A percentile compares a stretch with the other conserved stretches of the same genome.
Conservation (phyloP, 73 alveolate genomes). For the Stentor coeruleus region DNA sequence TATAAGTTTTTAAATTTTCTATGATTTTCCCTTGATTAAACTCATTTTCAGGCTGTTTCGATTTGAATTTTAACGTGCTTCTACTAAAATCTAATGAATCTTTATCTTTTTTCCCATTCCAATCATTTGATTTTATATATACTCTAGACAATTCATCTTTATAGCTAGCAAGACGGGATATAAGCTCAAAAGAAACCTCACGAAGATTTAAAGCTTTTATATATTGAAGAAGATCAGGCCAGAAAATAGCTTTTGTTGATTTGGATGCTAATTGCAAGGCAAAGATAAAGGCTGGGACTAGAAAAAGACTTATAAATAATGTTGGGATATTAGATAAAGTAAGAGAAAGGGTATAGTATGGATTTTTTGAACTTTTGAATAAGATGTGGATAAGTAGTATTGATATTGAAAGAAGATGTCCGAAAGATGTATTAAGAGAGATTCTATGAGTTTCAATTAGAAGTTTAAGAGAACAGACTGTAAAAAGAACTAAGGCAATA, state of each 20-base stretch:
- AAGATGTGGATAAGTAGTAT: too few species aligned
- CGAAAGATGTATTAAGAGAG: too few species aligned
- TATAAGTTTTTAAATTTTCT: neutral
- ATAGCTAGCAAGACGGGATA: neutral
- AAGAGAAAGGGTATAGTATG: too few species aligned
- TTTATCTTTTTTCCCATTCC: neutral
- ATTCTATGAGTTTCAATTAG: too few species aligned
- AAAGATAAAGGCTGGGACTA: neutral
- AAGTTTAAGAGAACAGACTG: too few species aligned
- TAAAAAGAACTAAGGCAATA: too few species aligned
- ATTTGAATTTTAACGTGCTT: neutral
- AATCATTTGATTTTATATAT: neutral
- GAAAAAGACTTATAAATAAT: too few species aligned
- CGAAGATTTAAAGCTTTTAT: too few species aligned
- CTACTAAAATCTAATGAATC: constrained; percentile 1
- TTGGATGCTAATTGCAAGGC: neutral
- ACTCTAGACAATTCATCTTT: neutral
- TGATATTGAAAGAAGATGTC: too few species aligned
- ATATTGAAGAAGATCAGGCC: neutral
- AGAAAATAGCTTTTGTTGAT: neutral
- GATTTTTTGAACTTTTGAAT: neutral
- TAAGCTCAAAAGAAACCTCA: neutral
- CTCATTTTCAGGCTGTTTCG: neutral
- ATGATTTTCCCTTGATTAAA: neutral
- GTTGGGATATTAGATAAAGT: neutral